A percentile compares a stretch with the other conserved stretches of the same genome.
Conservation (phyloP, 768 basidiomycete species). For the Russula emetica region DNA sequence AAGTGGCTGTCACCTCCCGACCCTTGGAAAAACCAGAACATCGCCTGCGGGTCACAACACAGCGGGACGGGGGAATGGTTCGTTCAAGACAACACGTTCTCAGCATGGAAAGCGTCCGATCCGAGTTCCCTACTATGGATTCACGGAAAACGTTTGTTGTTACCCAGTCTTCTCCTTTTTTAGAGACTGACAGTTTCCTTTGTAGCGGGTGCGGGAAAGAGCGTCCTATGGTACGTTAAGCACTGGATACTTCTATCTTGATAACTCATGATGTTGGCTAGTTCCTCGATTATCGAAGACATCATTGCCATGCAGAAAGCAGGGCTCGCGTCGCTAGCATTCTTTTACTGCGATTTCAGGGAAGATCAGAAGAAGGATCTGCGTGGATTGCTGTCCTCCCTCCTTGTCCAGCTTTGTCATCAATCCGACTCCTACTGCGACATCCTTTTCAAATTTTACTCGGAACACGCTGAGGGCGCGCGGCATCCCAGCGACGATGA, state of each 20-base stretch:
- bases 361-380: neutral
- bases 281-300: neutral
- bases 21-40: neutral
- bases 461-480: neutral
- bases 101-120: neutral
- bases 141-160: neutral
- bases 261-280: neutral
- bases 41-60: neutral
- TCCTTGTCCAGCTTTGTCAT: neutral
- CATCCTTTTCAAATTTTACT: neutral
- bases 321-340: too few relatives aligned
- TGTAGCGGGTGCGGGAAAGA: neutral
- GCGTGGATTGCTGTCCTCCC: neutral
- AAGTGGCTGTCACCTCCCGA: neutral
- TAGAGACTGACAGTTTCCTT: neutral
- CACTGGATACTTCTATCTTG: neutral
- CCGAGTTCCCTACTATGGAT: neutral
- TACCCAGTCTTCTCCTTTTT: neutral
- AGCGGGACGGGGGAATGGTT: neutral
- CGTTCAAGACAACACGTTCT: neutral
- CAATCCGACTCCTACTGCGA: neutral
- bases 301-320: too few relatives aligned
- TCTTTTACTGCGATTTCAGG: neutral
- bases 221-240: neutral
- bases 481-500: neutral